Evolutionary conservation across 352 stramenopile species (phyloP), one percentile per base, ranked within the genome.

Genomic region (Thraustochytrium sp.): DNA sequence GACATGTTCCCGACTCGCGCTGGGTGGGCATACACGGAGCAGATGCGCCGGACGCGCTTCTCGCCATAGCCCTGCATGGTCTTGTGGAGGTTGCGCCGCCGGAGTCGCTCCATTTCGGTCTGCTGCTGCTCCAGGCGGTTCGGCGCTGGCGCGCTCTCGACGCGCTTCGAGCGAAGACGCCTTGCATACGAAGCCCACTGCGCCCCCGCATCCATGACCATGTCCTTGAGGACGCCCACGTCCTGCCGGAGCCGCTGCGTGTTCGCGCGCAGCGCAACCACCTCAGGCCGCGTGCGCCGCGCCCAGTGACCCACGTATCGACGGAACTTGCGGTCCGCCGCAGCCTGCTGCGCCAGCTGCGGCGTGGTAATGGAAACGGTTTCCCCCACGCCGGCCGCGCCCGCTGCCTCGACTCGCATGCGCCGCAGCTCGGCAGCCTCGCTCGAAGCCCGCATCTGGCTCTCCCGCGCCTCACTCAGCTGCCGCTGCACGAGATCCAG

Each of bases 21-120:
- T 1, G 59, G 40, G 21, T 38, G 42, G 0, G 13, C 13, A 26
- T 72, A 80, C 23, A 75, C 68, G 8, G 68, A 63, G 34, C 68
- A 80, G 37, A 80, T 44, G 9, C 26, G 31, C 11, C 46, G 31
- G 36, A 80, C 68, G 21, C 68, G 48, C 44, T 80, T 72, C 26
- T 72, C 59, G 1, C 59, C 59, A 72, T 44, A 72, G 18, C 26
- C 31, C 53, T 38, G 42, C n/a, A 11, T 21, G 16, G 53, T 75
- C 26, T 61, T 51, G 40, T 80, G 68, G 26, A 80, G 42, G 21
- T 46, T 55, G 26, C 68, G 68, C 18, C 68, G 68, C 13, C 68
- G 68, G 18, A 55, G 49, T 0, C 68, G 68, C 31, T 80, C 68
- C 13, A 77, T n/a, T n/a, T n/a, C n/a, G n/a, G n/a, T n/a, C n/a